These are phyloP conservation scores for Cornus florida DNA, from an alignment of 148 eudicot species.

Conservation along the genomic window DNA sequence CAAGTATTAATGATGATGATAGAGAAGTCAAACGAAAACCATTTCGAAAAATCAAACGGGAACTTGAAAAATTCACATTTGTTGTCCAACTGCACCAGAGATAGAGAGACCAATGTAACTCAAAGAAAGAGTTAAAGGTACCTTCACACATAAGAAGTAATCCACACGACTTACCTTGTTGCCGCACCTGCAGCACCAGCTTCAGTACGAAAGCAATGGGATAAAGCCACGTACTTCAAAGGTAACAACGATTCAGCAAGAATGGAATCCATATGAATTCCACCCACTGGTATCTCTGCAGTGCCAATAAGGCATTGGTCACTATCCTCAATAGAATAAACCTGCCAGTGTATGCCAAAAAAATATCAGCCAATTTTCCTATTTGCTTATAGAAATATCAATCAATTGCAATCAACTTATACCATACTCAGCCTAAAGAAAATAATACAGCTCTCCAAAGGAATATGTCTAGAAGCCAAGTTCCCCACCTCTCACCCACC, in stretches of 20 bases:
- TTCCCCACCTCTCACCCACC: background rate
- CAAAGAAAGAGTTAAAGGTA: conserved; percentile 4
- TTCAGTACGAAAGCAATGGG: conserved; percentile 97
- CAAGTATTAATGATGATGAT: too few relatives aligned
- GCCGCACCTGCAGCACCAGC: conserved; percentile 97
- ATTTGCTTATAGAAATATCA: background rate
- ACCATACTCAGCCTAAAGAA: background rate
- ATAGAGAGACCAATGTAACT: background rate
- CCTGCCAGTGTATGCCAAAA: conserved; percentile 38
- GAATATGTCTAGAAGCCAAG: too few relatives aligned
- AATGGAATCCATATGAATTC: conserved; percentile 89
- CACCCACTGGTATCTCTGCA: conserved; percentile 88
- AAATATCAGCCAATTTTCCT: too few relatives aligned
- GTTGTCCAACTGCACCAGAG: background rate
- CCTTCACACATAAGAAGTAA: background rate
- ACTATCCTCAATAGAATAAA: conserved; percentile 76
- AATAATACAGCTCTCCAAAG: background rate
- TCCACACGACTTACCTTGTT: conserved; percentile 52
- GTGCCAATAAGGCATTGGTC: conserved; percentile 95
- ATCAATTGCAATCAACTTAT: background rate
- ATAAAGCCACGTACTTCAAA: conserved; percentile 79
- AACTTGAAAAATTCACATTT: background rate
- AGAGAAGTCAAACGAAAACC: too few relatives aligned
- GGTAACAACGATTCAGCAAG: conserved; percentile 73
- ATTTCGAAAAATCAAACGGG: too few relatives aligned